Conservation (phyloP, 2,329 filamentous ascomycete genomes). For the Scedosporium dehoogii region DNA sequence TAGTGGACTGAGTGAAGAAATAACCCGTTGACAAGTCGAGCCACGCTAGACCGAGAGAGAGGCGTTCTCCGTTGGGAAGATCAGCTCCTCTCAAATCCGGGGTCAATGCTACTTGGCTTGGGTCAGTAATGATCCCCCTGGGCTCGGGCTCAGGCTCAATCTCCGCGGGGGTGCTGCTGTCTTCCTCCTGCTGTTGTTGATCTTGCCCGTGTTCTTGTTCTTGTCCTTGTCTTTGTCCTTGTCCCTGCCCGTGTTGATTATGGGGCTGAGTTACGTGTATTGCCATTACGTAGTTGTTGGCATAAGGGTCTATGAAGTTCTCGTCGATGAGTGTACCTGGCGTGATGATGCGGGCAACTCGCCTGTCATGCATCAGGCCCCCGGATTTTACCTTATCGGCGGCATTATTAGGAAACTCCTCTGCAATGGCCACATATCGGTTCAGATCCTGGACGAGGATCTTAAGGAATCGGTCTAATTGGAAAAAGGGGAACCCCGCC, state of each 20-base stretch:
- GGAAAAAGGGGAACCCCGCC: conserved; percentile 89
- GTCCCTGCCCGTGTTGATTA: background rate
- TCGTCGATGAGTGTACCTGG: conserved; percentile 95
- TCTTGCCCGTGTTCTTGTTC: background rate
- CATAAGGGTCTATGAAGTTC: conserved; percentile 88
- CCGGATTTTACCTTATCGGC: conserved; percentile 63
- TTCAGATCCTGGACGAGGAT: conserved; percentile 83
- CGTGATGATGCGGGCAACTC: conserved; percentile 79
- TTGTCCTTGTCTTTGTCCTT: background rate
- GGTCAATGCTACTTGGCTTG: background rate
- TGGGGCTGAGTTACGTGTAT: conserved; percentile 46
- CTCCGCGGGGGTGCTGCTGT: background rate
- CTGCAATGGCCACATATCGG: conserved; percentile 85
- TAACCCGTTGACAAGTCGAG: conserved; percentile 90
- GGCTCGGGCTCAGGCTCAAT: background rate
- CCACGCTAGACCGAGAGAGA: conserved; percentile 72
- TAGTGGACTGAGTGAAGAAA: conserved; percentile 76
- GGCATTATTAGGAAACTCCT: conserved; percentile 74
- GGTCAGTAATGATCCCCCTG: background rate
- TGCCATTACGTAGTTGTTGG: conserved; percentile 86
- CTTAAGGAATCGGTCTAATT: conserved; percentile 88
- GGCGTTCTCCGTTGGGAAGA: conserved; percentile 6
- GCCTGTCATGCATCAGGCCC: conserved; percentile 74
- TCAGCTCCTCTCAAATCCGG: background rate
- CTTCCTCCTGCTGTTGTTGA: background rate